Conservation (phyloP, 2,329 filamentous ascomycete species). For the Pseudogymnoascus sp. region DNA sequence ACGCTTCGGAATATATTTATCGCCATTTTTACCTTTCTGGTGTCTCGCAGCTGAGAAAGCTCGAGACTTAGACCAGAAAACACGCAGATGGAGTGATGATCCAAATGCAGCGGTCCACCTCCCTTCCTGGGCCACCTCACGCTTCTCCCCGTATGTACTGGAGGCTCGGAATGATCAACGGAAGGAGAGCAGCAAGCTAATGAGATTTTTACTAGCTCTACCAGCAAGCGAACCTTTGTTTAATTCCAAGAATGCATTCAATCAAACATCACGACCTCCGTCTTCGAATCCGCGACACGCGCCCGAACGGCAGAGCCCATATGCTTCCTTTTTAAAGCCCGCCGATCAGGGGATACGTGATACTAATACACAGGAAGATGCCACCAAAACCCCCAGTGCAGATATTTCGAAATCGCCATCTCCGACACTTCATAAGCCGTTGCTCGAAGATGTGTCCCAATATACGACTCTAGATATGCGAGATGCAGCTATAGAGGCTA, state of each 20-base stretch:
- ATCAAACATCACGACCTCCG: not conserved
- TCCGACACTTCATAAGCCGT: conserved; percentile 29
- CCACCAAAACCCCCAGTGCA: not conserved
- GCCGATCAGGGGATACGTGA: conserved; percentile 8
- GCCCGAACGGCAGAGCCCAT: not conserved
- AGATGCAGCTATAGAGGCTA: conserved; percentile 45
- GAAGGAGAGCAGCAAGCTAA: not conserved
- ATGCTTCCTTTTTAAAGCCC: conserved; percentile 1
- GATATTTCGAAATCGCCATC: not conserved
- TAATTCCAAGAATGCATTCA: conserved; percentile 5
- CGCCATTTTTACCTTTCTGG: not conserved
- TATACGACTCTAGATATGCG: conserved; percentile 56
- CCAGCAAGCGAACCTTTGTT: not conserved
- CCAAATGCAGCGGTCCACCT: conserved; percentile 31
- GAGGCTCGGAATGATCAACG: not conserved
- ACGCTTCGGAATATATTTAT: not conserved
- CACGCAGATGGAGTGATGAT: conserved; percentile 30
- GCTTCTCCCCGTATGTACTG: conserved; percentile 29
- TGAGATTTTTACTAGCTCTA: not conserved
- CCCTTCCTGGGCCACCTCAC: conserved; percentile 29
- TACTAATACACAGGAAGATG: conserved; percentile 8
- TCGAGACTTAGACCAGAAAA: conserved; percentile 12
- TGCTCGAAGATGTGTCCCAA: conserved; percentile 58
- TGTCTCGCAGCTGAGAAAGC: conserved; percentile 16
- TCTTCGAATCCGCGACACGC: not conserved